Evolutionary conservation across 2,329 filamentous ascomycete genomes (phyloP), one percentile per base, ranked within the genome.

Genomic region (Cladosporium sp.): DNA sequence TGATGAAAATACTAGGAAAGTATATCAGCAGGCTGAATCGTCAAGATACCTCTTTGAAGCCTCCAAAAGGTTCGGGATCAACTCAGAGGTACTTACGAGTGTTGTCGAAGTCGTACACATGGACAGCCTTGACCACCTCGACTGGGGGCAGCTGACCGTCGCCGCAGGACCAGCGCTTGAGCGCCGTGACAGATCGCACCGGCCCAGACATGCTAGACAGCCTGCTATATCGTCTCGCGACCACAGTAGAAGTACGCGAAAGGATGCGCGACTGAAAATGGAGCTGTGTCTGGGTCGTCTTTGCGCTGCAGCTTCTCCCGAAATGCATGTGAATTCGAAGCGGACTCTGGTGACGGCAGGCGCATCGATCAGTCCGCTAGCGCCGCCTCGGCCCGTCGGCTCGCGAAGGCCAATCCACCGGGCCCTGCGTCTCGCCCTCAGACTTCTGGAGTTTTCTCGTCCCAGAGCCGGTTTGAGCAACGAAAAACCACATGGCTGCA

Each of bases 101-200:
- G 66, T 98, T 97, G 72, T 98, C 93, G 70, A 97, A 98, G 70
- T 98, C 93, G 74, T 97, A 97, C 61, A 98, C 81, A 67, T 97
- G 92, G 49, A 98, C 83, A 8, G 83, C 74, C 67, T 82, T 89
- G 70, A 97, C 85, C 52, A 82, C 76, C 40, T 86, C 77, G 9
- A 83, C 77, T 32, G 81, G 80, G 62, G 89, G 88, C 33, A 93
- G 76, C 56, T 85, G 79, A 65, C 82, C 85, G 64, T 84, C 83
- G 56, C 85, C 74, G 61, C 90, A 83, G 38, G 89, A 95, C 91
- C 91, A 96, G 60, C 91, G 78, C 69, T 85, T 85, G 57, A 95
- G 74, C 40, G 85, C 82, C 13, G 89, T 95, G 55, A 87, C 70
- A 1, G 89, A 95, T 56, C 32, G 41, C 19, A 51, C 19, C 16